These are phyloP conservation scores for Paraphoma sp. DNA, from an alignment of 2,329 filamentous ascomycete species.

Conservation along the genomic window DNA sequence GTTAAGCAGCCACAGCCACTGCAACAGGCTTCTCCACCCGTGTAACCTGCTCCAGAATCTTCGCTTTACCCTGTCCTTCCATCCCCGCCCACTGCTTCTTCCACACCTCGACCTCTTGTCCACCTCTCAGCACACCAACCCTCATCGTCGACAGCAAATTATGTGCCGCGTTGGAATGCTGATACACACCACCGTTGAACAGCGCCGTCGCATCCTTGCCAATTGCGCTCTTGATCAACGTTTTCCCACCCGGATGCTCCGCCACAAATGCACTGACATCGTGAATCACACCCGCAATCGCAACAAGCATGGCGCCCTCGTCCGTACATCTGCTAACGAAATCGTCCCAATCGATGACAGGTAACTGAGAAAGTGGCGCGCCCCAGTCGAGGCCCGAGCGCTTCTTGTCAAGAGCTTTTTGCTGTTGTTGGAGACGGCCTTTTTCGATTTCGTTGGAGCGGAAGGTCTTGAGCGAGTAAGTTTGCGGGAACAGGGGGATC, in stretches of 20 bases:
- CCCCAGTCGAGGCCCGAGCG: slow-evolving; percentile 48
- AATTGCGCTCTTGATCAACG: slow-evolving; percentile 42
- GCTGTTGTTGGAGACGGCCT: slow-evolving; percentile 48
- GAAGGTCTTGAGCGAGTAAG: slow-evolving; percentile 50
- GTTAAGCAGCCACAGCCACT: slow-evolving; percentile 78
- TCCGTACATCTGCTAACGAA: slow-evolving; percentile 35
- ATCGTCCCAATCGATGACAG: slow-evolving; percentile 49
- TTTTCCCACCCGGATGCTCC: slow-evolving; percentile 48
- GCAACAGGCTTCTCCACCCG: slow-evolving; percentile 76
- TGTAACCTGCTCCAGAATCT: slow-evolving; percentile 79
- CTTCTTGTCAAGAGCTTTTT: slow-evolving; percentile 48
- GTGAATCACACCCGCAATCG: slow-evolving; percentile 48
- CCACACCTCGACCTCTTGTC: slow-evolving; percentile 50
- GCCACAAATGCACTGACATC: slow-evolving; percentile 45
- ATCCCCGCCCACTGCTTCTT: slow-evolving; percentile 21
- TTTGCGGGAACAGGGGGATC: slow-evolving; percentile 33
- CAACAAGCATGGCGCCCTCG: slow-evolving; percentile 42
- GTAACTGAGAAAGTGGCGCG: slow-evolving; percentile 42
- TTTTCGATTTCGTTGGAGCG: slow-evolving; percentile 51
- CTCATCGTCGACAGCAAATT: slow-evolving; percentile 49
- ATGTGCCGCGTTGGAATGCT: slow-evolving; percentile 49
- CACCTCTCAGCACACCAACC: slow-evolving; percentile 47
- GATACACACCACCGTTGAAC: slow-evolving; percentile 50
- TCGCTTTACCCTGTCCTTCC: slow-evolving; percentile 12
- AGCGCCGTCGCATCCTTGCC: slow-evolving; percentile 50